These are phyloP conservation scores for Hansenula sp. DNA, from an alignment of 1,139 yeast genomes.

Conservation along the genomic window DNA sequence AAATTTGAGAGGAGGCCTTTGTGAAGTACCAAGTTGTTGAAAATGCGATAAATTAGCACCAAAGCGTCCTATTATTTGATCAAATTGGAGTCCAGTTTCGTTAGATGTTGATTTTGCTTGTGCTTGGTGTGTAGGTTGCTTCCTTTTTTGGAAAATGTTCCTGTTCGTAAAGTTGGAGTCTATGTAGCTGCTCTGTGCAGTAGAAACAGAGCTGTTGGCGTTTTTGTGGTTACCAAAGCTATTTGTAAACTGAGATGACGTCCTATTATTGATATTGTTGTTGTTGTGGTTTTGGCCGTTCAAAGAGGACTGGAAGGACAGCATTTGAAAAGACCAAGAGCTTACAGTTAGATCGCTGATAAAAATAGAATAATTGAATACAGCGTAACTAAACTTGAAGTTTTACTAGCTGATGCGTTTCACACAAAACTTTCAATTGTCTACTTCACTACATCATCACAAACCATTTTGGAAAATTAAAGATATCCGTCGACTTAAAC, in stretches of 20 bases:
- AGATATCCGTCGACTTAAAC: no score
- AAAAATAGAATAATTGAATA: no score
- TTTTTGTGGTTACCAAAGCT: not conserved
- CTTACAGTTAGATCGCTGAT: not conserved
- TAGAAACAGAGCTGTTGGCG: not conserved
- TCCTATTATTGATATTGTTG: not conserved
- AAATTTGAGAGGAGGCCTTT: constrained; percentile 30
- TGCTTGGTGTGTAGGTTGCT: not conserved
- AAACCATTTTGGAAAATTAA: no score
- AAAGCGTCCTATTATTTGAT: constrained; percentile 11
- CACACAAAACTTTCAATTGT: no score
- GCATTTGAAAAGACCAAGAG: not conserved
- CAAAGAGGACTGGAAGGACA: not conserved
- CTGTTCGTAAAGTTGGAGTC: not conserved
- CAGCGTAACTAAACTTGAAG: no score
- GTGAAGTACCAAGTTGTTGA: constrained; percentile 15
- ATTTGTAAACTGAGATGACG: not conserved
- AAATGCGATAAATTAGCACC: not conserved
- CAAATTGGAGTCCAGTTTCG: constrained; percentile 6
- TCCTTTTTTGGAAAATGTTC: not conserved
- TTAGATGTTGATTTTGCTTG: not conserved
- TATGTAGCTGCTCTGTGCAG: not conserved
- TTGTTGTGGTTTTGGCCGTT: not conserved
- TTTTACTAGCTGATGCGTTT: no score
- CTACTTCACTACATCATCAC: no score